Evolutionary conservation across 164 flowering plant genomes (phyloP), one percentile per base, ranked within the genome.

Genomic region (Vitis riparia): DNA sequence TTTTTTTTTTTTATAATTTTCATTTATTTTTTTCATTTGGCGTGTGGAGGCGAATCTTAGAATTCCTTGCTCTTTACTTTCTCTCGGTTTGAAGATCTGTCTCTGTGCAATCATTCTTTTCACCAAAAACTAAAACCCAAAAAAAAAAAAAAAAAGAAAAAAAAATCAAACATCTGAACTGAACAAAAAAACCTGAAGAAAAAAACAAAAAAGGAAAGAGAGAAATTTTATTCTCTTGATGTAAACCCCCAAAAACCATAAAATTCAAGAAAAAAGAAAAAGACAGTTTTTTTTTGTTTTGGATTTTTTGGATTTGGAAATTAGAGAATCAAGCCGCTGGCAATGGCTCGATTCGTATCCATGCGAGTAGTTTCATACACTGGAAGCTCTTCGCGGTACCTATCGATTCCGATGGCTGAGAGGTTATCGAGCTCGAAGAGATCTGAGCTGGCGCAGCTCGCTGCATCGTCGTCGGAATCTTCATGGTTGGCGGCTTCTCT

Each of bases 371-470:
- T 92, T 74, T 88, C 98, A 73, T 89, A 94, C 57, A 94, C 98
- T 0, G 98, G 98, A 58, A 94, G 76, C 67, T 94, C 99, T 75
- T 93, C 89, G 1, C 79, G 23, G 48, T 89, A 89, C 82, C 96
- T 71, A 5, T 78, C 89, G 44, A 81, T 79, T 32, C 93, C 98
- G 67, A 86, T 83, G 4, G 84, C 77, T 0, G 89, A 76, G 5
- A 95, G 81, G 76, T 89, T 84, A 63, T 93, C 97, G 29, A 95
- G 81, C 62, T 95, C 99, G 73, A 95, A 95, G 9, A 95, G 78
- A 86, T 95, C 99, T 1, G 99, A 95, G 70, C 99, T 95, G 9
- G 97, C 78, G 73, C 65, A 90, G 55, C 98, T 93, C n/a, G 73
- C 92, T 0, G 70, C 89, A 67, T 86, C 93, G 1, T 86, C 76